Base-by-base conservation (phyloP, 2,329 filamentous ascomycete genomes). In the Truncatella angustata region DNA sequence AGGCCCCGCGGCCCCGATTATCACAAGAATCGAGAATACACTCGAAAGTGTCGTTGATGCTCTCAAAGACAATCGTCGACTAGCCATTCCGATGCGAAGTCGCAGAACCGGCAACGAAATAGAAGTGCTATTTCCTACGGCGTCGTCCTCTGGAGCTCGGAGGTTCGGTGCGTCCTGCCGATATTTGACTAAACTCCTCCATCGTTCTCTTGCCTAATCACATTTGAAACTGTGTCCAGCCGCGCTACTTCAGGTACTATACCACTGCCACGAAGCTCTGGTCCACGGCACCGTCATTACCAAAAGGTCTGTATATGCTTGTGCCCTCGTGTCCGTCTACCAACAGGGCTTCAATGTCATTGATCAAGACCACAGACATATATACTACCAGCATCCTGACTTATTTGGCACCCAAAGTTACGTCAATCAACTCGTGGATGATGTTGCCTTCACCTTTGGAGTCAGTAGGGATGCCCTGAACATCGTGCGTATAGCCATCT, bases 361-460 rank as follows among this genome's bases (percentile, higher is more conserved):
- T 30, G 28, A 28, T 28, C 5, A 62, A 28, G 4, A 16, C 1
- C 4, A n/a, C 54, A 93, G 90, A 55, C 88, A 90, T 61, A 84
- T 95, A 4, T 95, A 86, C 66, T 95, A 95, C 64, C 84, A 89
- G 60, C 80, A 91, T 58, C 82, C 86, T 4, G 78, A 84, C 9
- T 72, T 95, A 0, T 95, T 94, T 62, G 76, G 78, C 18, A 84
- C 76, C 46, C 90, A 94, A 65, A 64, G 69, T 14, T 75, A 82
- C 12, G 88, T 94, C 0, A 86, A 94, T 64, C 76, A 77, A 26
- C 82, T 90, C 42, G 81, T 94, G 0, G 88, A 94, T 60, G 85
- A 89, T 56, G 70, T 95, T 32, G 87, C 89, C 0, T 83, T 78
- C 51, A 90, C 88, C 0, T 78, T 94, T 14, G 77, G 78, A 0